Base-by-base conservation (phyloP, 2,329 filamentous ascomycete genomes). In the Colletotrichum melonis region DNA sequence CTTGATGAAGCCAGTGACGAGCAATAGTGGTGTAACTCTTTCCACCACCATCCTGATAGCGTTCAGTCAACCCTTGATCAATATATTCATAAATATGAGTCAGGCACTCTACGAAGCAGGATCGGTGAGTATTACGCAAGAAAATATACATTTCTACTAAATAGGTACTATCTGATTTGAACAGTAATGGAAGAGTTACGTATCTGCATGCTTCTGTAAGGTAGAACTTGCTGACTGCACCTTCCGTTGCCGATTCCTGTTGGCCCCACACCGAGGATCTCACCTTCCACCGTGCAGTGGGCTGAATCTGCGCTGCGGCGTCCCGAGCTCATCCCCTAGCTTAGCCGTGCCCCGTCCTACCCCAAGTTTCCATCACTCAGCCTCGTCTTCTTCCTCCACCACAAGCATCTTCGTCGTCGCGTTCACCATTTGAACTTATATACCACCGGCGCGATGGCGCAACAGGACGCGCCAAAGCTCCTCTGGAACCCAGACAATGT, bases 401-500 rank as follows among this genome's bases (percentile, higher is more conserved):
- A n/a, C 46, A 26, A 22, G 62, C 28, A 30, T 22, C 46, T 42
- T 35, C 46, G 60, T 35, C 7, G 32, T 8, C 32, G n/a, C 32
- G 56, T 46, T 54, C 9, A 55, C 19, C 54, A 49, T 16, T 28
- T 24, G 22, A 32, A 32, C 7, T 8, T 42, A n/a, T 16, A 54
- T 52, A 65, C 63, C 22, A 60, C 26, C 46, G 65, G 63, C 60
- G 60, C 56, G 72, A 74, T 74, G 72, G 68, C 72, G 63, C 42
- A 69, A 14, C 56, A 49, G 49, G 72, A 74, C 62, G 30, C 62
- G 67, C 72, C 72, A 24, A 87, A 87, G 79, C 86, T 92, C 30
- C 92, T 98, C 77, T 98, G 97, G 97, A 98, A 98, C 81, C 92
- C 94, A 22, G 97, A 99, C 79, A 98, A 98, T 78, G 94, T 99